Conservation (phyloP, 2,329 filamentous ascomycete species). For the Claviceps africana region DNA sequence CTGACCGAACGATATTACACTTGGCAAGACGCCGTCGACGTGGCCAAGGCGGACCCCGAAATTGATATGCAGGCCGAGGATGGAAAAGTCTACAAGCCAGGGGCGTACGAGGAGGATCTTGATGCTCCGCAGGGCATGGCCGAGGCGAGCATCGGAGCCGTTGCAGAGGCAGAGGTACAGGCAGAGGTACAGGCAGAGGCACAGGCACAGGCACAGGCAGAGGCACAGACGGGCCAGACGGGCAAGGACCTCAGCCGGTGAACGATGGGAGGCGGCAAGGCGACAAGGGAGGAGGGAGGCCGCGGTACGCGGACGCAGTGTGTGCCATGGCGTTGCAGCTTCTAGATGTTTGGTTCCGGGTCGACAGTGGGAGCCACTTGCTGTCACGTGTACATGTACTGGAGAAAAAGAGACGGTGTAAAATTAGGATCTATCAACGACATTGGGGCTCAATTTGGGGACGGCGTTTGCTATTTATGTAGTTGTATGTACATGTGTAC, state of each 20-base stretch:
- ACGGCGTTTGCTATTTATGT: background rate
- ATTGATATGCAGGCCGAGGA: slow-evolving; percentile 40
- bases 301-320: background rate
- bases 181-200: too few relatives aligned
- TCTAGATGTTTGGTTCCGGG: background rate
- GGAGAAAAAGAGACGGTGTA: slow-evolving; percentile 1
- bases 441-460: background rate
- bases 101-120: slow-evolving; percentile 22
- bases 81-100: slow-evolving; percentile 36
- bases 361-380: background rate
- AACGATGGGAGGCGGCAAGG: background rate
- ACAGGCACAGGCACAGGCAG: too few relatives aligned
- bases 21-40: slow-evolving; percentile 61
- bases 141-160: slow-evolving; percentile 7
- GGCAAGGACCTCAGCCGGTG: background rate
- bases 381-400: slow-evolving; percentile 1
- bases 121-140: slow-evolving; percentile 14
- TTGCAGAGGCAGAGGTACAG: slow-evolving; percentile 9
- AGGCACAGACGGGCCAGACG: background rate
- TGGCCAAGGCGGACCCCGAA: slow-evolving; percentile 54
- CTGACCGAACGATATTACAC: slow-evolving; percentile 80
- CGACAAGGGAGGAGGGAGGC: background rate
- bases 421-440: slow-evolving; percentile 1
- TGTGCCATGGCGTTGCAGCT: background rate
- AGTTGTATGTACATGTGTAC: too few relatives aligned